Evolutionary conservation across 345 rosid genomes (phyloP).

Genomic region (Streptanthus diversifolius): DNA sequence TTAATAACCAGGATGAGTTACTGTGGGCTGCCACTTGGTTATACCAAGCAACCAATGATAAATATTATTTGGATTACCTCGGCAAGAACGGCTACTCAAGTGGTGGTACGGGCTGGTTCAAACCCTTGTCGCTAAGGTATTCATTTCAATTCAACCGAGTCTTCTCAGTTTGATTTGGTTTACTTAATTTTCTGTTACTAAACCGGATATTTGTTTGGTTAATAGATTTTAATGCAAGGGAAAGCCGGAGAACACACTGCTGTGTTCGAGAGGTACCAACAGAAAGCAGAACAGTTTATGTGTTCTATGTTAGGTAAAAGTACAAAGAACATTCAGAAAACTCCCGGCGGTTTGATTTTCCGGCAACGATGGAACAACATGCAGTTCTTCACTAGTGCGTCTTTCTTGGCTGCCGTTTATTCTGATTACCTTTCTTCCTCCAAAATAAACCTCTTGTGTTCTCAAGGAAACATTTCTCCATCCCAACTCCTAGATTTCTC

Average conservation of each 20-base stretch:
- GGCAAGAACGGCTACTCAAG: slow-evolving; percentile 70
- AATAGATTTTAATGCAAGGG: slow-evolving; percentile 85
- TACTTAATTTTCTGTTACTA: neutral
- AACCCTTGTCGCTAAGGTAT: slow-evolving; percentile 85
- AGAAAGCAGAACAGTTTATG: slow-evolving; percentile 83
- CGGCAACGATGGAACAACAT: slow-evolving; percentile 90
- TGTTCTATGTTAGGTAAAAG: slow-evolving; percentile 81
- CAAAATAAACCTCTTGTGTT: slow-evolving; percentile 21
- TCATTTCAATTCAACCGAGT: neutral
- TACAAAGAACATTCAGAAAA: slow-evolving; percentile 51
- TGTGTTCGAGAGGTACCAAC: slow-evolving; percentile 64
- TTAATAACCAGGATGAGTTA: slow-evolving; percentile 63
- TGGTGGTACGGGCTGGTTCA: slow-evolving; percentile 97
- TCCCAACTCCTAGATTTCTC: slow-evolving; percentile 70
- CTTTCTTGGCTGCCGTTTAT: slow-evolving; percentile 67
- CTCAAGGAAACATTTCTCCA: slow-evolving; percentile 37
- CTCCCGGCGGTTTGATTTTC: slow-evolving; percentile 89
- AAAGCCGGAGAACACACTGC: slow-evolving; percentile 52
- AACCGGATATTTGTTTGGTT: neutral
- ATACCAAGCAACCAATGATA: slow-evolving; percentile 69
- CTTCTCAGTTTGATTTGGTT: neutral
- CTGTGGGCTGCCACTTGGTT: slow-evolving; percentile 94
- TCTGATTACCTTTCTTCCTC: slow-evolving; percentile 72
- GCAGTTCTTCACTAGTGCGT: slow-evolving; percentile 84
- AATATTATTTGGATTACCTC: slow-evolving; percentile 70